These are phyloP conservation scores for Lachancea waltii DNA, from an alignment of 805 yeast species.

Conservation along the genomic window DNA sequence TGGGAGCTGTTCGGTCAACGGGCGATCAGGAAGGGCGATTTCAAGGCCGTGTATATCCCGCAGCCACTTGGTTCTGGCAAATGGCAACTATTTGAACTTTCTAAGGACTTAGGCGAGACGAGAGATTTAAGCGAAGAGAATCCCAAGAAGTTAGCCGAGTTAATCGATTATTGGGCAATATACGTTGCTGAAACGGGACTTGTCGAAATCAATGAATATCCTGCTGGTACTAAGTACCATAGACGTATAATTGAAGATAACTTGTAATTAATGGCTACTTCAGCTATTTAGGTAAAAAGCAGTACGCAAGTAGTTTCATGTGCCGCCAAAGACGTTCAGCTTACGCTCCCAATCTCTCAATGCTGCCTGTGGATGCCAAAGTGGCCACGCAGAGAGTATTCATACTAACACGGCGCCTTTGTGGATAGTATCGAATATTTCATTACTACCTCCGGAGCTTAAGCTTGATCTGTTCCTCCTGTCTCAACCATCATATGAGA, in stretches of 20 bases:
- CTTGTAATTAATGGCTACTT: too few relatives aligned
- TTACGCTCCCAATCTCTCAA: too few relatives aligned
- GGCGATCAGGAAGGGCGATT: conserved; percentile 46
- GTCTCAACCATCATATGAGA: too few relatives aligned
- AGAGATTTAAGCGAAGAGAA: conserved; percentile 36
- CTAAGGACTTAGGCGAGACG: conserved; percentile 46
- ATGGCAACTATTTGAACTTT: conserved; percentile 44
- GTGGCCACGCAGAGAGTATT: too few relatives aligned
- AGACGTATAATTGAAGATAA: not conserved
- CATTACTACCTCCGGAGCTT: too few relatives aligned
- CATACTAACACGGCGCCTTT: too few relatives aligned
- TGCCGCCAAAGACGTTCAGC: too few relatives aligned
- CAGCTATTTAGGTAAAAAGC: too few relatives aligned
- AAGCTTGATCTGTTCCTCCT: too few relatives aligned
- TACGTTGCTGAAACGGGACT: conserved; percentile 49
- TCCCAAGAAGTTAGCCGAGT: conserved; percentile 36
- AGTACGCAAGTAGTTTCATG: too few relatives aligned
- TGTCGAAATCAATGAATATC: conserved; percentile 27
- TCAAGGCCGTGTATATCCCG: conserved; percentile 44
- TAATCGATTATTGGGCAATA: conserved; percentile 44
- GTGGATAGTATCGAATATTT: too few relatives aligned
- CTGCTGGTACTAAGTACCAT: conserved; percentile 2
- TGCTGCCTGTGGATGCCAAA: too few relatives aligned
- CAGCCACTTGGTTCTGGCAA: conserved; percentile 42
- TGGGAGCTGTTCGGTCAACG: conserved; percentile 56